These are phyloP conservation scores for Platanus orientalis DNA, from an alignment of 164 flowering plant genomes.

Conservation along the genomic window DNA sequence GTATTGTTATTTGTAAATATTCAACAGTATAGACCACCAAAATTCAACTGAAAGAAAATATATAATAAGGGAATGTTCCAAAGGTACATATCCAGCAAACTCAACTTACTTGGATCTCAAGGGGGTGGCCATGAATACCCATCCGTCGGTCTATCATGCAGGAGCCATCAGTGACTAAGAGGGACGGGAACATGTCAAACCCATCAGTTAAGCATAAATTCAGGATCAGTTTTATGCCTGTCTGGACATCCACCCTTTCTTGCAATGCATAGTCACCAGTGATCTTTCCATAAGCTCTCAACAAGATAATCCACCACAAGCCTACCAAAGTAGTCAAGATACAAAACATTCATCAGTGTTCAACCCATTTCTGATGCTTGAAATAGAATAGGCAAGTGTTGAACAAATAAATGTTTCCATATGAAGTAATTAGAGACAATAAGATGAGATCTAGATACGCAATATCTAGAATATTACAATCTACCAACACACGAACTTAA, in stretches of 20 bases:
- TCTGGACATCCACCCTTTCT: conserved; percentile 91
- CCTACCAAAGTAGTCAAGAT: conserved; percentile 36
- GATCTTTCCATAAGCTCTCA: conserved; percentile 89
- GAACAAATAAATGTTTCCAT: not conserved
- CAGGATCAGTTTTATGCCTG: conserved; percentile 71
- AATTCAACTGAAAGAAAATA: no score
- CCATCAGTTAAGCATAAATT: conserved; percentile 84
- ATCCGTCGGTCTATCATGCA: conserved; percentile 94
- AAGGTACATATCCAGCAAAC: not conserved
- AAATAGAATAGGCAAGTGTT: no score
- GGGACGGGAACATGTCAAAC: conserved; percentile 92
- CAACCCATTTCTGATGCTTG: not conserved
- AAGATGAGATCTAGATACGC: not conserved
- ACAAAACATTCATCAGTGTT: not conserved
- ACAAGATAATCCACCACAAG: conserved; percentile 92
- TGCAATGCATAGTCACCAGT: conserved; percentile 86
- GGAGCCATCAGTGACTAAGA: conserved; percentile 90
- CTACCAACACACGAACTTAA: not conserved
- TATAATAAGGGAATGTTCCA: no score
- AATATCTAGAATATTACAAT: not conserved
- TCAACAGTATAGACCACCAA: no score
- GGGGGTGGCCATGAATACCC: conserved; percentile 98
- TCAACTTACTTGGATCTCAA: conserved; percentile 74
- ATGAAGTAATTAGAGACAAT: not conserved
- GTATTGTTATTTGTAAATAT: no score